Percentiles rank a stretch among this genome's conserved stretches.
Evolutionary conservation across 805 yeast genomes (phyloP).

Genomic region (Nakazawaea wickerhamii): DNA sequence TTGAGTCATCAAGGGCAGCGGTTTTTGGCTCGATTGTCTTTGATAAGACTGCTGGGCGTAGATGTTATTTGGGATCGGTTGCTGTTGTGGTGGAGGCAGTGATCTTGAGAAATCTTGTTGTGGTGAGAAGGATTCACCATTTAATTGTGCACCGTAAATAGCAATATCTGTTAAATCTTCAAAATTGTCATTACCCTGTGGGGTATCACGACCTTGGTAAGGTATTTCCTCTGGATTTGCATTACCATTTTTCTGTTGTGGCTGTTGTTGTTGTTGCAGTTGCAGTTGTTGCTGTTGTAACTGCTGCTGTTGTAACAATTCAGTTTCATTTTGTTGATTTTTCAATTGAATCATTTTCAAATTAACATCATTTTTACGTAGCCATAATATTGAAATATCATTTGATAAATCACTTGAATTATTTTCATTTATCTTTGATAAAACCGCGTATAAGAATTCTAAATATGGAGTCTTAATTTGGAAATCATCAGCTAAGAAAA

Average conservation of each 20-base stretch:
- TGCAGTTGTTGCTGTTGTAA: conserved; percentile 20
- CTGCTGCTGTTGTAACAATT: conserved; percentile 18
- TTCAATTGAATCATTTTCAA: conserved; percentile 22
- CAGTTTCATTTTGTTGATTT: conserved; percentile 23
- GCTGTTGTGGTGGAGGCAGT: not conserved
- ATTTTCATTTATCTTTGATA: conserved; percentile 55
- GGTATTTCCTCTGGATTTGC: not conserved
- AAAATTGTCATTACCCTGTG: conserved; percentile 10
- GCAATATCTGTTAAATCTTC: conserved; percentile 15
- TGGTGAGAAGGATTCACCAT: conserved; percentile 13
- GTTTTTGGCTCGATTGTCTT: conserved; percentile 2
- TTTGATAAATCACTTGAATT: conserved; percentile 34
- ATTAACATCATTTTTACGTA: conserved; percentile 23
- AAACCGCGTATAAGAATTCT: conserved; percentile 77
- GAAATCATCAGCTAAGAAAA: conserved; percentile 83
- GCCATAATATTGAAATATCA: conserved; percentile 26
- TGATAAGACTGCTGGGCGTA: conserved; percentile 11
- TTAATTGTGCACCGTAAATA: conserved; percentile 15
- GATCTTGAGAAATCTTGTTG: conserved; percentile 1
- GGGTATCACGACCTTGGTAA: conserved; percentile 3
- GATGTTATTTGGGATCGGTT: conserved; percentile 9
- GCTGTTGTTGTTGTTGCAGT: conserved; percentile 20
- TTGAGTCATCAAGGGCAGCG: not conserved
- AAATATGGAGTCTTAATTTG: conserved; percentile 84
- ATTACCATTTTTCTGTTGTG: not conserved